A percentile compares a stretch with the other conserved stretches of the same genome.
Conservation (phyloP, 1,139 yeast genomes). For the Yamadazyma jaroonii region DNA sequence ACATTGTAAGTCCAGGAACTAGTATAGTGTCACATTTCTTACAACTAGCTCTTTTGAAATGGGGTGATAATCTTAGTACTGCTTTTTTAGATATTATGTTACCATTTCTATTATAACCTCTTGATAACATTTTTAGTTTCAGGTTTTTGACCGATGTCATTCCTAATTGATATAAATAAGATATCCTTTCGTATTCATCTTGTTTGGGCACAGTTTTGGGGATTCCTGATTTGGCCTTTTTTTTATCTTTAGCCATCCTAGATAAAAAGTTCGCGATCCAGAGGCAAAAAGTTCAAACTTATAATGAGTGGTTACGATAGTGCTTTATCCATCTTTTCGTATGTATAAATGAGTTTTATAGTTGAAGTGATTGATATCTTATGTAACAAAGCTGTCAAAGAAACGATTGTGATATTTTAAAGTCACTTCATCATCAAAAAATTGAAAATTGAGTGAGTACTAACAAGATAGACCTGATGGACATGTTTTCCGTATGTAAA, state of each 20-base stretch:
- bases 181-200: slow-evolving; percentile 58
- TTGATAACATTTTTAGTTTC: slow-evolving; percentile 35
- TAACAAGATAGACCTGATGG: slow-evolving; percentile 79
- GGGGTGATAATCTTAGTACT: slow-evolving; percentile 60
- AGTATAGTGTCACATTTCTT: slow-evolving; percentile 52
- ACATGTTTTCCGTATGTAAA: slow-evolving; percentile 80
- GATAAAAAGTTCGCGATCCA: slow-evolving; percentile 3
- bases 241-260: slow-evolving; percentile 7
- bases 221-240: slow-evolving; percentile 1
- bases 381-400: no score
- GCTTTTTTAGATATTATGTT: slow-evolving; percentile 58
- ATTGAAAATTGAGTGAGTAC: slow-evolving; percentile 3
- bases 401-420: neutral
- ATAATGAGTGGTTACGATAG: slow-evolving; percentile 97
- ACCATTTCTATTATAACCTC: slow-evolving; percentile 47
- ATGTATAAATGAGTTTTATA: slow-evolving; percentile 44
- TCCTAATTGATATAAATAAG: slow-evolving; percentile 56
- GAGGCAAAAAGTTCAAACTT: slow-evolving; percentile 13
- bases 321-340: slow-evolving; percentile 96
- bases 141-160: slow-evolving; percentile 20
- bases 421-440: neutral
- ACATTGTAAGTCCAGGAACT: slow-evolving; percentile 45
- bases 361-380: no score
- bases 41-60: slow-evolving; percentile 59
- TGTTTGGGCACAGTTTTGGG: slow-evolving; percentile 39